Base-by-base conservation (phyloP, 1,284 basidiomycete species). In the Phellopilus nigrolimitatus region DNA sequence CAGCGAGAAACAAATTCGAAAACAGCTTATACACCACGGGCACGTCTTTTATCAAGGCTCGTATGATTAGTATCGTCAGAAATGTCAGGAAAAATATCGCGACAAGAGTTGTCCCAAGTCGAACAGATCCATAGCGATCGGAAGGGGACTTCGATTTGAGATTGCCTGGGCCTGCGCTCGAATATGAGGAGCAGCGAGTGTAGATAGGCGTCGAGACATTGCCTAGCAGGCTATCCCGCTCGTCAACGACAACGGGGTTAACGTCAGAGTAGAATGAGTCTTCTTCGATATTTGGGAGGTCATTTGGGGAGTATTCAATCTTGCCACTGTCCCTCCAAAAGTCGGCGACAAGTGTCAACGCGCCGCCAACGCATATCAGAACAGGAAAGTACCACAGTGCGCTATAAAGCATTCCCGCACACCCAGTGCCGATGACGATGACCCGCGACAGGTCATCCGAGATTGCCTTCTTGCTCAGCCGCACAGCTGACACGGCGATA, bases 401-500 rank as follows among this genome's bases (percentile, higher is more conserved):
- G 47, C 74, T 74, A 59, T 79, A 80, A 59, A 73, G 76, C 49
- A 78, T 65, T 17, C 76, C 78, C 21, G 72, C 72, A 36, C 70
- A 69, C 0, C 71, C 78, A 1, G 68, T 69, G 5, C 68, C 60
- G 27, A 75, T 62, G 6, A 81, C 71, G n/a, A 80, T 54, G 2
- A 72, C 47, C n/a, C 76, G 61, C 3, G 78, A 73, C 12, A 77
- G 39, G 0, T 61, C 57, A 53, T 81, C 78, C 0, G 75, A 79
- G 17, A 76, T 71, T 12, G 73, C 70, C 17, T 72, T 73, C 7
- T 65, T 62, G 2, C 71, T 64, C 12, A 82, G 71, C 60, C 79
- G 75, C 8, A 74, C 69, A 0, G 76, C 79, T 2, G 80, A 76
- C 10, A 80, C 67, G 0, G 74, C 75, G 49, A 82, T 78, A 19